Percentiles rank a stretch among this genome's conserved stretches.
These are phyloP conservation scores for Mycena kentingensis DNA, from an alignment of 768 basidiomycete genomes.

Conservation along the genomic window DNA sequence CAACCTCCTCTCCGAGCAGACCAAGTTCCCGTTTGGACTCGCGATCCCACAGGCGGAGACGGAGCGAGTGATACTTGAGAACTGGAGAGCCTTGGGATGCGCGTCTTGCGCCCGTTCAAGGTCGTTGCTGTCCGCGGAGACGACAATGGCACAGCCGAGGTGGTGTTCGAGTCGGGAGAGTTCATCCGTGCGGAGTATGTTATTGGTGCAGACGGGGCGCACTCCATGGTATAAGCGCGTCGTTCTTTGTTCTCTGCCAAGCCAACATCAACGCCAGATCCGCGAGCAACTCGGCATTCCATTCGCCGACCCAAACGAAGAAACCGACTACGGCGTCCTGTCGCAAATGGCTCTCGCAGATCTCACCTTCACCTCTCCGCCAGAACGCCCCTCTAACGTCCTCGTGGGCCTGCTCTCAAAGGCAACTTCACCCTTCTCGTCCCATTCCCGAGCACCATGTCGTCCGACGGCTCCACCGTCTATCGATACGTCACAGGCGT, in stretches of 20 bases:
- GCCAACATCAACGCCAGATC: constrained; percentile 34
- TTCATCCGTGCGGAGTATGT: constrained; percentile 47
- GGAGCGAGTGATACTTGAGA: constrained; percentile 41
- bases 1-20: constrained; percentile 38
- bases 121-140: constrained; percentile 39
- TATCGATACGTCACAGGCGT: constrained; percentile 46
- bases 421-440: constrained; percentile 36
- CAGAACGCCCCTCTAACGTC: constrained; percentile 24
- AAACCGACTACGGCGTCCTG: constrained; percentile 31
- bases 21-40: no score
- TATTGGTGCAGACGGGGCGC: constrained; percentile 54
- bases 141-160: constrained; percentile 35
- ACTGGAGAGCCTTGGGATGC: constrained; percentile 34
- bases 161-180: constrained; percentile 50
- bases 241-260: neutral
- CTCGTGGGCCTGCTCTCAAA: constrained; percentile 26
- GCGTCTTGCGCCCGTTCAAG: constrained; percentile 40
- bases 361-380: constrained; percentile 37
- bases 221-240: constrained; percentile 41
- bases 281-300: constrained; percentile 42
- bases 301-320: constrained; percentile 43
- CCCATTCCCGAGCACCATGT: constrained; percentile 34
- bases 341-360: constrained; percentile 50
- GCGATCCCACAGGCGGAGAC: constrained; percentile 51
- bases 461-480: constrained; percentile 27